Conservation (phyloP, 2,329 filamentous ascomycete genomes). For the Scytalidium sp. region DNA sequence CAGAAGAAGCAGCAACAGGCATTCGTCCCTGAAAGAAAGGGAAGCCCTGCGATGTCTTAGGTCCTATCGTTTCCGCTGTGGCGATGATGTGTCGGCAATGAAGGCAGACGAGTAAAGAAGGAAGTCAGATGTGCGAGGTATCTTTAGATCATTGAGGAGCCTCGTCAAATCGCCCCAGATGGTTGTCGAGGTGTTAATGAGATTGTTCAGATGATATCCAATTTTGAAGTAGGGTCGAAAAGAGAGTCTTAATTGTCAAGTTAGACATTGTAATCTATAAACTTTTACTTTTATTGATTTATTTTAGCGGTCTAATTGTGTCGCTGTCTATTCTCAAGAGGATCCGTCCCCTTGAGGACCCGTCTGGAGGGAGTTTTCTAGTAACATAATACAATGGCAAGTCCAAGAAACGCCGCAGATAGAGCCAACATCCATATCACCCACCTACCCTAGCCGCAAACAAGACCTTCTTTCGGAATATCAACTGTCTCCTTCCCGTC, state of each 20-base stretch:
- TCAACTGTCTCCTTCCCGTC: conserved; percentile 15
- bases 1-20: conserved; percentile 40
- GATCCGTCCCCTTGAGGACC: neutral
- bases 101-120: neutral
- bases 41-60: conserved; percentile 27
- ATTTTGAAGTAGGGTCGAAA: no score
- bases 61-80: neutral
- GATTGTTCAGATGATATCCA: no score
- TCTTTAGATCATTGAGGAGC: no score
- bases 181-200: no score
- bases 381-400: no score
- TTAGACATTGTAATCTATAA: no score
- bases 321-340: no score
- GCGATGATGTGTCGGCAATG: neutral
- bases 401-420: no score
- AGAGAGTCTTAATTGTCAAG: no score
- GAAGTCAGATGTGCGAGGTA: no score
- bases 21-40: conserved; percentile 23
- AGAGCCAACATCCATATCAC: no score
- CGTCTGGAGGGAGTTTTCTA: neutral
- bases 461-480: conserved; percentile 20
- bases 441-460: conserved; percentile 20
- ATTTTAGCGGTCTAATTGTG: neutral
- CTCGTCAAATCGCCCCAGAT: no score
- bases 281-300: neutral